Base-by-base conservation (phyloP, 305 asterid species). In the Lippia alba region DNA sequence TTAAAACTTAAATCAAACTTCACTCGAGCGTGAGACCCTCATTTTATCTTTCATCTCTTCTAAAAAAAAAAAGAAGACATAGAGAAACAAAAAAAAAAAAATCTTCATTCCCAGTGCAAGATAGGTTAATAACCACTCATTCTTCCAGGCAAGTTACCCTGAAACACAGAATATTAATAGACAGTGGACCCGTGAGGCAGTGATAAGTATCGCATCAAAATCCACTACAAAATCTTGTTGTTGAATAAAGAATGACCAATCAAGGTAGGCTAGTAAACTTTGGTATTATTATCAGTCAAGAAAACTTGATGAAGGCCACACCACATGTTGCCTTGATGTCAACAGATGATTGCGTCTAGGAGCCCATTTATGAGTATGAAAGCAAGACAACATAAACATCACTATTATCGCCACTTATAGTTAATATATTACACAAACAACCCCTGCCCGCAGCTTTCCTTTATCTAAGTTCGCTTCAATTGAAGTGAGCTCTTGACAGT, bases 181-280 rank as follows among this genome's bases (percentile, higher is more conserved):
- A 60, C 50, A 39, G 50, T 16, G 65, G 65, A 15, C 65, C 49
- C 65, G 6, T 60, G 50, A 36, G 12, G 49, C 50, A 36, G 8
- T 60, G 50, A 15, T 60, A 3, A 60, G n/a, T 20, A 55, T 55
- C 36, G 10, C 60, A 19, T 55, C 60, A 55, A 55, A 55, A 8
- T 51, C 30, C 11, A 51, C 56, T 16, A 36, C 41, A 17, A n/a
- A 12, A 51, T 7, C 8, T 15, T 15, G 3, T 17, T 51, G 3
- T 7, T 16, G 10, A 51, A 51, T 51, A 12, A 51, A 15, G 56
- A 55, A 18, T 55, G 60, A 55, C 36, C 36, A 20, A 60, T 39
- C 50, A 36, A 60, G 6, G 16, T 60, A 30, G 65, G 33, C 32
- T 16, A 0, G 14, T 16, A 34, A 17, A 36, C 56, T 51, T 51